Conservation (phyloP, 768 basidiomycete genomes). For the Hygrophoropsis aurantiaca region DNA sequence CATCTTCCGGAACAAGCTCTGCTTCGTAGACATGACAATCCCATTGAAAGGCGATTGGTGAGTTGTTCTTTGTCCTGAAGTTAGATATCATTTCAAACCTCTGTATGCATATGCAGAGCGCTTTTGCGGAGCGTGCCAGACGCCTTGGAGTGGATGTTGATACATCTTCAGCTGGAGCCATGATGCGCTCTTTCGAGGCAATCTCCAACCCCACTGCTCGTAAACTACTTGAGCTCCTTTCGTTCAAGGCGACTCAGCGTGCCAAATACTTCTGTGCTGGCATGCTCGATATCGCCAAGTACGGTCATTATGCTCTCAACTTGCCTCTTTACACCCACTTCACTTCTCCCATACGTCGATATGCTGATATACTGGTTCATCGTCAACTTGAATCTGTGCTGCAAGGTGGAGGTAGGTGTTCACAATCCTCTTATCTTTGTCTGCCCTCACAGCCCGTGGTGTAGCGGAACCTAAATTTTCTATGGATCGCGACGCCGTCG, state of each 20-base stretch:
- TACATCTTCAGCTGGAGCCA: slow-evolving; percentile 68
- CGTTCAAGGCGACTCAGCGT: slow-evolving; percentile 88
- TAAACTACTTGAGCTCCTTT: slow-evolving; percentile 77
- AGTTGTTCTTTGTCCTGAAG: slow-evolving; percentile 20
- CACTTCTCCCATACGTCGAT: slow-evolving; percentile 89
- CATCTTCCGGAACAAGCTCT: slow-evolving; percentile 97
- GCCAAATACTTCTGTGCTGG: slow-evolving; percentile 99
- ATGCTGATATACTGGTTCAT: slow-evolving; percentile 93
- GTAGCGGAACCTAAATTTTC: slow-evolving; percentile 83
- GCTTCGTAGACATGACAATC: slow-evolving; percentile 90
- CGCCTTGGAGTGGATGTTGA: slow-evolving; percentile 86
- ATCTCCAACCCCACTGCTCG: slow-evolving; percentile 74
- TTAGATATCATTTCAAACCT: slow-evolving; percentile 8
- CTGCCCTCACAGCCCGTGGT: slow-evolving; percentile 7
- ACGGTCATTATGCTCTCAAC: slow-evolving; percentile 89
- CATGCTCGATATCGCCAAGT: slow-evolving; percentile 99
- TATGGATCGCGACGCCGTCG: slow-evolving; percentile 97
- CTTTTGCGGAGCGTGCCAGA: slow-evolving; percentile 77
- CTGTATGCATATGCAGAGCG: slow-evolving; percentile 46
- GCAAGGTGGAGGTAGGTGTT: slow-evolving; percentile 58
- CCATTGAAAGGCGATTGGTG: slow-evolving; percentile 88
- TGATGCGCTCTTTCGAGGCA: slow-evolving; percentile 83
- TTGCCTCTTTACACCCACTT: slow-evolving; percentile 92
- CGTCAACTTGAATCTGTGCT: slow-evolving; percentile 93
- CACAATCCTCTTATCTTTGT: background rate